Base-by-base conservation (phyloP, 2,329 filamentous ascomycete species). In the Aaosphaeria pasadenensis region DNA sequence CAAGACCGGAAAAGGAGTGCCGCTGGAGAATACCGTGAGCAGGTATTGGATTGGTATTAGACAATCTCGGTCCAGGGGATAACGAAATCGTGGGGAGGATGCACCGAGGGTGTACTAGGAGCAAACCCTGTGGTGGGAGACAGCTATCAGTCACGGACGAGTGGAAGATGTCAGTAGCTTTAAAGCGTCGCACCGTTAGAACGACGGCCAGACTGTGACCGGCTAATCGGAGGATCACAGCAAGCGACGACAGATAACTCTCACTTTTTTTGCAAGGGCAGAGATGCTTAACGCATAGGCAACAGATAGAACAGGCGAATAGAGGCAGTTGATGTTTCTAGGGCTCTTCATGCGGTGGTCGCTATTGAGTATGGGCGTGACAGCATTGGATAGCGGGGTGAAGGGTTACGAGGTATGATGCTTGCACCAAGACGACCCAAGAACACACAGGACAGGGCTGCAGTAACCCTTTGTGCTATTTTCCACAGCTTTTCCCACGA, bases 51-150 rank as follows among this genome's bases (percentile, higher is more conserved):
- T 24, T 24, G 17, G 44, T 52, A 54, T 51, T 53, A 58, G 54
- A 60, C 55, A 53, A 56, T 59, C 49, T 65, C 66, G 67, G 67
- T 55, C 65, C 66, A 59, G 64, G 64, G 66, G 67, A 68, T 54
- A 58, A 50, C 55, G 53, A 45, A 57, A 46, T 54, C 44, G 58
- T 51, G 57, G 45, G 51, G 51, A 52, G 51, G 48, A 49, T 54
- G 7, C 9, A 53, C 53, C 64, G 64, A 63, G 67, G 63, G 64
- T 55, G 59, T 42, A 52, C 52, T 50, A 58, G 58, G 57, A 24
- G 17, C 17, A 24, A 55, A 59, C 52, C 58, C 54, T 60, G 62
- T 35, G 51, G 56, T 36, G 51, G 46, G 31, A 51, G 55, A 47
- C 47, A 60, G 57, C 53, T 58, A 49, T 61, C 57, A 60, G 57